Conservation (phyloP, 257 asterid genomes). For the Agastache rugosa region DNA sequence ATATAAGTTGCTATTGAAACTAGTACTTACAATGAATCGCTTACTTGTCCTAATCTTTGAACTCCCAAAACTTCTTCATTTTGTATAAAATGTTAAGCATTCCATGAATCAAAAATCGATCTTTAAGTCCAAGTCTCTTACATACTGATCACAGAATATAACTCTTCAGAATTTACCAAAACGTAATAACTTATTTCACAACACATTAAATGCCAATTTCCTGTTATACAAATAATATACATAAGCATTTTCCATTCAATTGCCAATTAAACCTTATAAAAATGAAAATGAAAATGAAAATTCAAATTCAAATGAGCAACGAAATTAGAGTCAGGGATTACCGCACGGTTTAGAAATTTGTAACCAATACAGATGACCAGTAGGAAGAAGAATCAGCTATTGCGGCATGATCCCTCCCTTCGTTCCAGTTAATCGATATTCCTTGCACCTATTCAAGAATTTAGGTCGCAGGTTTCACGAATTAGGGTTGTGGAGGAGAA, state of each 20-base stretch:
- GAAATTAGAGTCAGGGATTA: neutral
- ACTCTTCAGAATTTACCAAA: neutral
- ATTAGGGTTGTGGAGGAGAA: neutral
- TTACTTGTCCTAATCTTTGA: neutral
- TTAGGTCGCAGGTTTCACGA: neutral
- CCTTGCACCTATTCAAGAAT: neutral
- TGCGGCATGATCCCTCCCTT: neutral
- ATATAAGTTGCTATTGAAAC: neutral
- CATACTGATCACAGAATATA: neutral
- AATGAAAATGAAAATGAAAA: too few relatives aligned
- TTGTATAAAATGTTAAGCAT: neutral
- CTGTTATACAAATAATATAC: neutral
- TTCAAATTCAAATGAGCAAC: neutral
- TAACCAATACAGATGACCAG: neutral
- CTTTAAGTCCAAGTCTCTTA: neutral
- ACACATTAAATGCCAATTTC: neutral
- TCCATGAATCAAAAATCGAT: neutral
- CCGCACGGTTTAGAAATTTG: neutral
- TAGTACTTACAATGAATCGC: too few relatives aligned
- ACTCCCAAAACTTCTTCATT: neutral
- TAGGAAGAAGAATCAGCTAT: constrained; percentile 4
- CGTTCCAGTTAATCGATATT: neutral
- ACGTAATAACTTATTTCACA: neutral
- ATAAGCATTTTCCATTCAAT: neutral
- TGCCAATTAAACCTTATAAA: neutral